Percentiles rank a stretch among this genome's conserved stretches.
Conservation (phyloP, 179 eudicot genomes). For the Beta lomatogona region DNA sequence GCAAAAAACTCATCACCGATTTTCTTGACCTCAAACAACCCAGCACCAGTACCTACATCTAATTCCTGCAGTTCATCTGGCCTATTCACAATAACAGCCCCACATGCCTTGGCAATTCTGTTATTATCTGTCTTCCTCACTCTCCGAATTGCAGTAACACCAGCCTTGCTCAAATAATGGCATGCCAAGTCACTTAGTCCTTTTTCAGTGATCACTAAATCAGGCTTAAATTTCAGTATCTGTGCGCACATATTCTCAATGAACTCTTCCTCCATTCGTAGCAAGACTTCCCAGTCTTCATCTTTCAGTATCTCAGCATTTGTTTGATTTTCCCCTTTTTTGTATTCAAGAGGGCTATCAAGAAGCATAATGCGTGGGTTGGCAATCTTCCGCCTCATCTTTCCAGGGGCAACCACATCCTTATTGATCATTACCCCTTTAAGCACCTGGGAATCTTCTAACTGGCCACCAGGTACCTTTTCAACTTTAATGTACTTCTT, state of each 20-base stretch:
- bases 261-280: constrained; percentile 90
- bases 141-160: constrained; percentile 93
- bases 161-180: constrained; percentile 94
- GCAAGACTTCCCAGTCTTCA: constrained; percentile 88
- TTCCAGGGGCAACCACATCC: constrained; percentile 93
- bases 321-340: constrained; percentile 97
- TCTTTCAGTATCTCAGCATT: constrained; percentile 89
- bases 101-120: constrained; percentile 91
- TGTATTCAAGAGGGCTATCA: constrained; percentile 90
- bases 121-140: constrained; percentile 89
- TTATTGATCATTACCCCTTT: constrained; percentile 91
- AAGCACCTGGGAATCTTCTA: constrained; percentile 85
- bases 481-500: constrained; percentile 91
- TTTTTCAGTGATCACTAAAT: constrained; percentile 86
- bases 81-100: constrained; percentile 86
- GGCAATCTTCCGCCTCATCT: constrained; percentile 87
- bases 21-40: constrained; percentile 88
- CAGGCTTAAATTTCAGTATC: constrained; percentile 84
- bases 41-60: constrained; percentile 93
- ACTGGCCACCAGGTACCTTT: constrained; percentile 91
- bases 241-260: constrained; percentile 76
- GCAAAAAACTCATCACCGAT: constrained; percentile 96
- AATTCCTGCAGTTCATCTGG: constrained; percentile 97
- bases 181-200: constrained; percentile 95
- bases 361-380: constrained; percentile 85